phyloP scores from a whole-genome alignment of 345 rosid species.

The Nephelium lappaceum region DNA sequence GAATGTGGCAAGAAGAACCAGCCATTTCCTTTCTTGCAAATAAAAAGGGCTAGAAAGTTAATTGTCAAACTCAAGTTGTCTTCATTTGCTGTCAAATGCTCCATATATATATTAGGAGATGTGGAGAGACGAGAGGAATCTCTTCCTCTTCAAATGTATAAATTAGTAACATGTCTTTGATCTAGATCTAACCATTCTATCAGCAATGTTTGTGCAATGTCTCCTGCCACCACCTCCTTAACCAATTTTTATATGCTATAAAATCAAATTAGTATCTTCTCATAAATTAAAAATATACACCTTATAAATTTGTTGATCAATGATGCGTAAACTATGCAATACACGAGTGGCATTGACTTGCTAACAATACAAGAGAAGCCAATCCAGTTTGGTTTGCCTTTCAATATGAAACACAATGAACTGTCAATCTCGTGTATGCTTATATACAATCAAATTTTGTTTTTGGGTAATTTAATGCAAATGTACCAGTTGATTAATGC shows the following conservation, averaged over 20 bases:
- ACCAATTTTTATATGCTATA: not conserved
- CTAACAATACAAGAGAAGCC: not conserved
- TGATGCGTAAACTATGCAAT: slow-evolving; percentile 1
- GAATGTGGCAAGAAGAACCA: slow-evolving; percentile 16
- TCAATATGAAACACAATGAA: not conserved
- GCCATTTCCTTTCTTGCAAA: slow-evolving; percentile 29
- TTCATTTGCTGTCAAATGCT: slow-evolving; percentile 2
- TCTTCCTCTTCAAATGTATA: slow-evolving; percentile 4
- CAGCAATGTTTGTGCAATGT: not conserved
- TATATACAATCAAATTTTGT: not conserved
- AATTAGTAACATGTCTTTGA: not conserved
- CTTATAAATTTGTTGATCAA: not conserved
- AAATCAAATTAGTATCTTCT: not conserved
- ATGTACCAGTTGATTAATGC: not conserved
- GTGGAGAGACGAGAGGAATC: slow-evolving; percentile 26
- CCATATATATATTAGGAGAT: slow-evolving; percentile 7
- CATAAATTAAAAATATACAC: not conserved
- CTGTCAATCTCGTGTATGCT: not conserved
- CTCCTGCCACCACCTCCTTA: slow-evolving; percentile 8
- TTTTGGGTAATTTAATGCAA: not conserved
- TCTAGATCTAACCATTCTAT: slow-evolving; percentile 7
- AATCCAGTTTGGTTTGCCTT: slow-evolving; percentile 1
- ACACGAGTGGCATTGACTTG: not conserved
- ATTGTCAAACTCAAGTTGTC: not conserved
- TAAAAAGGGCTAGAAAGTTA: slow-evolving; percentile 3